These are phyloP conservation scores for Hypoxylon sp. DNA, from an alignment of 2,329 filamentous ascomycete genomes.

Conservation along the genomic window DNA sequence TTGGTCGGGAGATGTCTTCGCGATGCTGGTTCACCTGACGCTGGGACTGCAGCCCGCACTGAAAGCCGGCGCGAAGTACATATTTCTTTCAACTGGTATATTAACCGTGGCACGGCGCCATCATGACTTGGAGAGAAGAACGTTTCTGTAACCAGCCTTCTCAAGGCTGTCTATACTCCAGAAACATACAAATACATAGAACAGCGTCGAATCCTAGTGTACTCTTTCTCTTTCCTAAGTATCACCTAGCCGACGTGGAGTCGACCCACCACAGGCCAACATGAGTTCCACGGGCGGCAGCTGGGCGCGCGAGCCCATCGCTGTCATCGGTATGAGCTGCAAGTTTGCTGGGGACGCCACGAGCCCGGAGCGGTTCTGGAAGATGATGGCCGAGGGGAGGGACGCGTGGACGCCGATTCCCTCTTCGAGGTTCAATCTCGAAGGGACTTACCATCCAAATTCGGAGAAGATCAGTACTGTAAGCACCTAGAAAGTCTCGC, in stretches of 20 bases:
- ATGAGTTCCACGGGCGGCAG: neutral
- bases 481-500: neutral
- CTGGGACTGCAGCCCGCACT: neutral
- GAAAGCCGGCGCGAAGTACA: neutral
- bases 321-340: constrained; percentile 44
- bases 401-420: constrained; percentile 39
- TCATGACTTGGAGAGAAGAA: too few relatives aligned
- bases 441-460: constrained; percentile 30
- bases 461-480: constrained; percentile 35
- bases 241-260: neutral
- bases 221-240: neutral
- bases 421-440: constrained; percentile 28
- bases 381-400: constrained; percentile 35
- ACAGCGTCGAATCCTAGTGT: too few relatives aligned
- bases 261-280: neutral
- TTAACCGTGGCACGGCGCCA: too few relatives aligned
- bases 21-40: neutral
- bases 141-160: too few relatives aligned
- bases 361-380: constrained; percentile 38
- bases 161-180: too few relatives aligned
- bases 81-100: too few relatives aligned
- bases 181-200: too few relatives aligned
- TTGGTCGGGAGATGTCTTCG: neutral
- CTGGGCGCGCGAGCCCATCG: constrained; percentile 34
- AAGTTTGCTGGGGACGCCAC: constrained; percentile 40